Evolutionary conservation across 345 rosid species (phyloP), one percentile per base, ranked within the genome.

Genomic region (Arabidopsis arenosa): DNA sequence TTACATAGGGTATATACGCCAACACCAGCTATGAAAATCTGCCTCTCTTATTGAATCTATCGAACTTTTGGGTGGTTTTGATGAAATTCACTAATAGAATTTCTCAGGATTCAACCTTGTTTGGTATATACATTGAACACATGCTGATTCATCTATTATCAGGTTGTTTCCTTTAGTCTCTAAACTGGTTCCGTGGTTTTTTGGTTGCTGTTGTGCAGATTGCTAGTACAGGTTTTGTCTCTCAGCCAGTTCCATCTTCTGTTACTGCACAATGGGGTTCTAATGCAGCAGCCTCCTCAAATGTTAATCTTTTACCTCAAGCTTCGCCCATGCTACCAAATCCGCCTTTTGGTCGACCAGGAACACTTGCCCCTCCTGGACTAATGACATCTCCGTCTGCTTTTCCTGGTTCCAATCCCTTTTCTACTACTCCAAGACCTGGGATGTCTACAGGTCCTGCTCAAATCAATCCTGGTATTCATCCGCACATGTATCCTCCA

Each of bases 401-500:
- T 28, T 78, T 87, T 56, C 69, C 82, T 40, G 76, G 79, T 70
- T 63, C 80, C 36, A 89, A 81, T 80, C 83, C 86, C 57, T 75
- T 83, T 33, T 66, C 90, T 72, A 55, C 75, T 44, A 67, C 66
- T 45, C 79, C 75, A 67, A 81, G 91, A 75, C 86, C 90, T 13
- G 70, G 65, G 74, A 49, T 79, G 83, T 72, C 80, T 8, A 41
- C 75, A 39, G 65, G 72, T 63, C 80, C 88, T 80, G 72, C 82
- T 76, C 60, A 81, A 32, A 66, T 83, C 64, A 85, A 74, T 82
- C 81, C 82, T 61, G 77, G 73, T 43, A 65, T 79, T 79, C 93
- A 84, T 82, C 91, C 83, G 17, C 95, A 88, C 76, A 68, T 84
- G 26, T 86, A 84, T 73, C 87, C 89, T 62, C 76, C 88, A 48